A percentile compares a stretch with the other conserved stretches of the same genome.
Evolutionary conservation across 139 green algal species (phyloP).

Genomic region (Asterochloris sp.): DNA sequence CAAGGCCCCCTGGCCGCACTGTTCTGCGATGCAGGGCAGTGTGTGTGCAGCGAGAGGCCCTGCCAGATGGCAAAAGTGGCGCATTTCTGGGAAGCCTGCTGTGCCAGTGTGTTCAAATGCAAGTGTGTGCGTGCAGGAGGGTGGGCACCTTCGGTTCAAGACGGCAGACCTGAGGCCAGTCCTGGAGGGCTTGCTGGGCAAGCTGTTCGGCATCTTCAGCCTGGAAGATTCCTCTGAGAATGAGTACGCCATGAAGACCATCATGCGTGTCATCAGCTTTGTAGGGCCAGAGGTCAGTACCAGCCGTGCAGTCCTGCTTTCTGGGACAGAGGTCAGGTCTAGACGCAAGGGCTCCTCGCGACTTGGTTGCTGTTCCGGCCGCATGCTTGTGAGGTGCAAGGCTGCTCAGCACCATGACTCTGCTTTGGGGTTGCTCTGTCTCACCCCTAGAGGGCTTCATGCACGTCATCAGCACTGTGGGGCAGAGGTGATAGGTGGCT

Average conservation of each 20-base stretch:
- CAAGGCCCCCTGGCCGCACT: too few species aligned
- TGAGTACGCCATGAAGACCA: slow-evolving; percentile 90
- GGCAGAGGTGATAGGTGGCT: too few species aligned
- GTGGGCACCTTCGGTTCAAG: slow-evolving; percentile 48
- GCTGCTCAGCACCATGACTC: too few species aligned
- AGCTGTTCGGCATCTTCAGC: slow-evolving; percentile 85
- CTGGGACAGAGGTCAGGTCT: background rate
- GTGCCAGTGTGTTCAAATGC: too few species aligned
- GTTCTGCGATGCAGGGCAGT: too few species aligned
- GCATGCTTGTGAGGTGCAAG: too few species aligned
- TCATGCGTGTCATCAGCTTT: slow-evolving; percentile 88
- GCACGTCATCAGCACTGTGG: too few species aligned
- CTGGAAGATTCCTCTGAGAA: slow-evolving; percentile 88
- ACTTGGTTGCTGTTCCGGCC: background rate
- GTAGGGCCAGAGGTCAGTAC: slow-evolving; percentile 58
- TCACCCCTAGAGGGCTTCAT: too few species aligned
- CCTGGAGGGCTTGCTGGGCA: slow-evolving; percentile 65
- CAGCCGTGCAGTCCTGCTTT: background rate
- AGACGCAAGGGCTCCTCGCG: background rate
- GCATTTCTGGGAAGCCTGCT: too few species aligned
- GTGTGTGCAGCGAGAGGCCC: too few species aligned
- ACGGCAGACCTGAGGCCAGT: slow-evolving; percentile 62
- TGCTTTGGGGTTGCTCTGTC: too few species aligned
- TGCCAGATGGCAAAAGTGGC: too few species aligned
- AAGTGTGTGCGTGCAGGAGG: slow-evolving; percentile 19